A percentile compares a stretch with the other conserved stretches of the same genome.
Conservation (phyloP, 208 protist species). For the Herpetomonas muscarum region DNA sequence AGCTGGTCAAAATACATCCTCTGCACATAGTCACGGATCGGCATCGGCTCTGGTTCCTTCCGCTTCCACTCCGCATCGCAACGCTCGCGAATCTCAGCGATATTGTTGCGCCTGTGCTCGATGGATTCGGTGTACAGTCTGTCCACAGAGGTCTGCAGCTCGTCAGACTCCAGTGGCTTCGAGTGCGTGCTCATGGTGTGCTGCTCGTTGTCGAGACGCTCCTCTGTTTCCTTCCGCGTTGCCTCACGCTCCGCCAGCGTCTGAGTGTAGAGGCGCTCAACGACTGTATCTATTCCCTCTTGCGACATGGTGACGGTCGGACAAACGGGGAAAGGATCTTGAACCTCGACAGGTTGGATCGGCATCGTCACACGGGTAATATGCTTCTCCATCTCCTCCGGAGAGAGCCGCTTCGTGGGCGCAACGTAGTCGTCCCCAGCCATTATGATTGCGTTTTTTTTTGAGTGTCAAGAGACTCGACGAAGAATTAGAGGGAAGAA, state of each 20-base stretch:
- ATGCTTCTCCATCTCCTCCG: conserved; percentile 60
- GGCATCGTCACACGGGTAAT: conserved; percentile 37
- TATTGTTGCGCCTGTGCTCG: conserved; percentile 19
- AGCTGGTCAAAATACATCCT: conserved; percentile 71
- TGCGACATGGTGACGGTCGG: conserved; percentile 35
- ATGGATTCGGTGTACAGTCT: conserved; percentile 50
- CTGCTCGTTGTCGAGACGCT: not conserved
- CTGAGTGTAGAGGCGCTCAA: conserved; percentile 69
- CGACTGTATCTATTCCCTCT: conserved; percentile 51
- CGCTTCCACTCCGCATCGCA: conserved; percentile 25
- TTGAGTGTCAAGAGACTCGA: too few species aligned
- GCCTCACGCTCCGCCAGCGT: conserved; percentile 27
- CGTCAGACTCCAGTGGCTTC: conserved; percentile 14
- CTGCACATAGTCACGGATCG: conserved; percentile 58
- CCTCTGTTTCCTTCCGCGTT: conserved; percentile 21
- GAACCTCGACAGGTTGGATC: conserved; percentile 17
- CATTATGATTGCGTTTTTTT: conserved; percentile 8
- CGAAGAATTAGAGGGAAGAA: too few species aligned
- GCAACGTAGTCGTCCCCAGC: conserved; percentile 5
- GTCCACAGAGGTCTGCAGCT: conserved; percentile 40
- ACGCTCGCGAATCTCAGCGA: conserved; percentile 32
- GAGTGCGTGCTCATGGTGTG: not conserved
- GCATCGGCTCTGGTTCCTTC: conserved; percentile 15
- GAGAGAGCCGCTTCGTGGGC: conserved; percentile 27
- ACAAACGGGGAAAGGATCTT: conserved; percentile 66